These are phyloP conservation scores for Lippia alba DNA, from an alignment of 305 asterid species.

Conservation along the genomic window DNA sequence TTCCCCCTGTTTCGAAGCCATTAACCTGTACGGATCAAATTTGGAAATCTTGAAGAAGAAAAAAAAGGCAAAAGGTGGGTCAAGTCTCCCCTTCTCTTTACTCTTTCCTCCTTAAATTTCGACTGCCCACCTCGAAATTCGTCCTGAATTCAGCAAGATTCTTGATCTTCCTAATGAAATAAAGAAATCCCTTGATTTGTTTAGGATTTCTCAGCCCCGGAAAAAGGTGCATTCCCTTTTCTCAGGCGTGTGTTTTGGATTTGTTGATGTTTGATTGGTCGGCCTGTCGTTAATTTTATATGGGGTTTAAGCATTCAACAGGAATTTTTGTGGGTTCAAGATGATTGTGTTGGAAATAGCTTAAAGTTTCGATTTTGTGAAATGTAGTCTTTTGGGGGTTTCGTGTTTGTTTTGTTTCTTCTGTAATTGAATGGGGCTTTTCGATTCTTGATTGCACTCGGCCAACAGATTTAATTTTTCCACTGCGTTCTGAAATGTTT, in stretches of 20 bases:
- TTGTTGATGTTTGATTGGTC: background rate
- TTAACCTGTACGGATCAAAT: conserved; percentile 29
- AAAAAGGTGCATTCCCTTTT: conserved; percentile 30
- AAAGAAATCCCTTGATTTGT: conserved; percentile 18
- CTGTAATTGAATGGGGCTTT: conserved; percentile 7
- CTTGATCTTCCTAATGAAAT: conserved; percentile 18
- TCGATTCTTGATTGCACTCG: conserved; percentile 30
- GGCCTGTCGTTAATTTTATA: conserved; percentile 8
- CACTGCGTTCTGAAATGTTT: background rate
- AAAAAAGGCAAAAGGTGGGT: conserved; percentile 38
- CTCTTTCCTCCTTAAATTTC: conserved; percentile 28
- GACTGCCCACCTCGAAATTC: conserved; percentile 33
- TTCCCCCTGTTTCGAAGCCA: conserved; percentile 15
- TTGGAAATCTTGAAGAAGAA: conserved; percentile 9
- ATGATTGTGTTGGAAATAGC: conserved; percentile 19
- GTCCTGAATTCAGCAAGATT: conserved; percentile 10
- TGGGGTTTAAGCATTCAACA: conserved; percentile 31
- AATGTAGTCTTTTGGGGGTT: background rate
- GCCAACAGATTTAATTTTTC: background rate
- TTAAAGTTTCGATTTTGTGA: conserved; percentile 17
- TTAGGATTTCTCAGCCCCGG: conserved; percentile 32
- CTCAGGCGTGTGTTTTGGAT: background rate
- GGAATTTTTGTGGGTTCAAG: conserved; percentile 14
- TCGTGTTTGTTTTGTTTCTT: background rate
- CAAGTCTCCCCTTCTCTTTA: conserved; percentile 33